Base-by-base conservation (phyloP, 1,284 basidiomycete genomes). In the Acaromyces ingoldii region DNA sequence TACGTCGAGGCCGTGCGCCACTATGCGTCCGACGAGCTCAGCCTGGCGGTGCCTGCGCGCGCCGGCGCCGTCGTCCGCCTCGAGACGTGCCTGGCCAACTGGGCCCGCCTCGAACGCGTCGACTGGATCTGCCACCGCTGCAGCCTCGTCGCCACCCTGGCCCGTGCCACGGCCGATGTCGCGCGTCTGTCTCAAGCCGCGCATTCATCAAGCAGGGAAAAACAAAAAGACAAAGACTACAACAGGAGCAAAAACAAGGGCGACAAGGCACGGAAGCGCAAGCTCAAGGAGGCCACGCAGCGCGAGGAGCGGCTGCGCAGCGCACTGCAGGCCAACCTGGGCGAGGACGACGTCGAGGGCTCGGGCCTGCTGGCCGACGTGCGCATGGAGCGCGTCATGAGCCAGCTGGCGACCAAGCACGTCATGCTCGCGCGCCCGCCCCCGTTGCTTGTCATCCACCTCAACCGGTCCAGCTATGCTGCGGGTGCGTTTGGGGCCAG, bases 71-170 rank as follows among this genome's bases (percentile, higher is more conserved):
- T 48, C 6, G 59, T 58, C 1, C 57, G 60, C 7, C 31, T 74
- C 9, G 60, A 72, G 51, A 60, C 65, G 31, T 71, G 70, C 31
- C 49, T 75, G 0, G 61, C 45, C 3, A 24, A 53, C 17, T 73
- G 70, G 69, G 60, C 60, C 21, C 54, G 66, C 41, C 50, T 74
- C 33, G 72, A 75, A 44, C 57, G 58, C 38, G 60, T 75, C 6
- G 71, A 75, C 17, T 75, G 72, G 72, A 60, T 60, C 22, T 75
- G 72, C 53, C 64, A 62, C 57, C 60, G 62, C n/a, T 75, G 72
- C 42, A 71, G 60, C 13, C 42, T 75, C 21, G 56, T 41, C n/a
- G n/a, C n/a, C n/a, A n/a, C n/a, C n/a, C n/a, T n/a, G n/a, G n/a
- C n/a, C n/a, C n/a, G n/a, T n/a, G n/a, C n/a, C n/a, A n/a, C n/a